phyloP scores from a whole-genome alignment of 257 asterid genomes.

The Ocimum tenuiflorum region DNA sequence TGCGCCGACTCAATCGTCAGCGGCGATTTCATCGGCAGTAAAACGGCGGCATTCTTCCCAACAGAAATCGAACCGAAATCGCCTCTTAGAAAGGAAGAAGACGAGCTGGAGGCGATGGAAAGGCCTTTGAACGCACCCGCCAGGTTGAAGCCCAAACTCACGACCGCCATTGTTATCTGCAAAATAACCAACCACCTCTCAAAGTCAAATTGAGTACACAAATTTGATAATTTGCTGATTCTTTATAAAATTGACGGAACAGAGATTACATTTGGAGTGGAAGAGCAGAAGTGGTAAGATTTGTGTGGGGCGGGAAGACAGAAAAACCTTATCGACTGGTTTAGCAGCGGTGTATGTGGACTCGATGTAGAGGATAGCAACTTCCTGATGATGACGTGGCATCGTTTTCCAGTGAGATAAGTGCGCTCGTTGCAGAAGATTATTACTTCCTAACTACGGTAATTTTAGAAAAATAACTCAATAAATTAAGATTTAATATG shows the following conservation, averaged over 20 bases:
- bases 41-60: constrained; percentile 32
- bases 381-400: too few relatives aligned
- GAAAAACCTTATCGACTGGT: constrained; percentile 25
- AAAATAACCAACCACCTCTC: neutral
- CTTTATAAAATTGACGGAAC: neutral
- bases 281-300: neutral
- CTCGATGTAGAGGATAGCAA: too few relatives aligned
- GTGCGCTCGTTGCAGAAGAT: too few relatives aligned
- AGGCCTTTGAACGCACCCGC: constrained; percentile 66
- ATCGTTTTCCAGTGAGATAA: too few relatives aligned
- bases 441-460: too few relatives aligned
- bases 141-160: constrained; percentile 50
- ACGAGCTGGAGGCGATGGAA: constrained; percentile 51
- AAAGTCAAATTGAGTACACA: neutral
- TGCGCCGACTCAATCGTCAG: constrained; percentile 81
- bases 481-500: too few relatives aligned
- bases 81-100: constrained; percentile 51
- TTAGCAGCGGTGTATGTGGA: constrained; percentile 8
- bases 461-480: too few relatives aligned
- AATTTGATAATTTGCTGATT: too few relatives aligned
- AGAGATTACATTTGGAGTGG: constrained; percentile 16
- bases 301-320: neutral
- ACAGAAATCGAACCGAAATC: constrained; percentile 41
- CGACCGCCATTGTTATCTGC: constrained; percentile 52
- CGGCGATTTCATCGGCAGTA: constrained; percentile 51